Evolutionary conservation across 73 alveolate species (phyloP).

Genomic region (Stentor roeselii): DNA sequence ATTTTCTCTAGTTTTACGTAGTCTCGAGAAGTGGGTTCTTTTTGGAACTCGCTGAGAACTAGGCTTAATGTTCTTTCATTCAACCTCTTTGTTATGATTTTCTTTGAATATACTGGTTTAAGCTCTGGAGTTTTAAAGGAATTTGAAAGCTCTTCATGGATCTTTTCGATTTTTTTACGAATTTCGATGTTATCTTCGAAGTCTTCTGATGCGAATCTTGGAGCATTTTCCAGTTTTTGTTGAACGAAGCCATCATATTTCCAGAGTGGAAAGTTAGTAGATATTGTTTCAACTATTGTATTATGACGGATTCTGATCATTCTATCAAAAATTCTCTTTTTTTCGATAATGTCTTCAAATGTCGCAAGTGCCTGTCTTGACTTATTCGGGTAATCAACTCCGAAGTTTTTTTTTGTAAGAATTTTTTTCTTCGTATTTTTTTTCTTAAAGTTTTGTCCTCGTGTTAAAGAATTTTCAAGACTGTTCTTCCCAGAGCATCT

Average conservation of each 20-base stretch:
- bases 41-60: background rate
- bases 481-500: background rate
- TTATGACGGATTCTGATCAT: background rate
- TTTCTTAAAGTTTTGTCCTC: background rate
- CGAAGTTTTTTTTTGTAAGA: background rate
- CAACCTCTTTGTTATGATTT: background rate
- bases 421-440: no score
- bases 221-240: background rate
- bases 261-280: background rate
- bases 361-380: constrained; percentile 1
- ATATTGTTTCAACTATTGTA: background rate
- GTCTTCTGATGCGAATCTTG: background rate
- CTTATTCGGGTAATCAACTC: background rate
- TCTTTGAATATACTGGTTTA: background rate
- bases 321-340: background rate
- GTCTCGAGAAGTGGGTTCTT: background rate
- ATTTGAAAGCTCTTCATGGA: background rate
- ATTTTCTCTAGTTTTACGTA: background rate
- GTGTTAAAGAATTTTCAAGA: background rate
- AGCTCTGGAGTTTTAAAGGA: background rate
- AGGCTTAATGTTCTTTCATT: background rate
- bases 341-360: background rate
- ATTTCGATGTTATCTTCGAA: background rate
- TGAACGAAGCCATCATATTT: background rate
- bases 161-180: no score